These are phyloP conservation scores for Cichorium intybus DNA, from an alignment of 140 eudicot genomes.

Conservation along the genomic window DNA sequence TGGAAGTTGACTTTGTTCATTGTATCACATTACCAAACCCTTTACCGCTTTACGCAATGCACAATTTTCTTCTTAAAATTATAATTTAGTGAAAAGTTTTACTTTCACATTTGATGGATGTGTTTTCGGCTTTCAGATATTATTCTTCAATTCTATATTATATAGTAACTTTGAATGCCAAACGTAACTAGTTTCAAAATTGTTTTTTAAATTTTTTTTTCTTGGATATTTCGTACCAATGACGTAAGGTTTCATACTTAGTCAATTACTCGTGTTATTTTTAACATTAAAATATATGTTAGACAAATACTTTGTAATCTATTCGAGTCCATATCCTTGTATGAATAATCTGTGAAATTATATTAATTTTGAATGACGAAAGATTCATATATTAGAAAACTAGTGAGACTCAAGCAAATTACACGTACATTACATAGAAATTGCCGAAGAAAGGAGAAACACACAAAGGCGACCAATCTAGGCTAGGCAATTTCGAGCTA, in stretches of 20 bases:
- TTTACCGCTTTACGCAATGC: conserved; percentile 26
- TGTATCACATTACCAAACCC: conserved; percentile 22
- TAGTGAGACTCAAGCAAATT: too few relatives aligned
- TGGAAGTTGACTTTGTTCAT: conserved; percentile 16
- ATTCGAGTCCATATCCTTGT: too few relatives aligned
- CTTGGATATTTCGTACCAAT: not conserved
- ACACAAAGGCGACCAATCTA: too few relatives aligned
- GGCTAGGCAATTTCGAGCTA: too few relatives aligned
- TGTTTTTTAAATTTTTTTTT: not conserved
- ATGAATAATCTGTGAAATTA: too few relatives aligned
- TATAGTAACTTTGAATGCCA: not conserved
- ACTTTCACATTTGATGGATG: conserved; percentile 20
- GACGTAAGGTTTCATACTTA: not conserved
- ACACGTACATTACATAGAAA: too few relatives aligned
- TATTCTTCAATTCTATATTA: not conserved
- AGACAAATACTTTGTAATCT: too few relatives aligned
- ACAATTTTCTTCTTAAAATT: conserved; percentile 6
- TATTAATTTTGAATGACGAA: too few relatives aligned
- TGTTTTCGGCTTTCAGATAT: not conserved
- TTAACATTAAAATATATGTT: too few relatives aligned
- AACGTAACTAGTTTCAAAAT: not conserved
- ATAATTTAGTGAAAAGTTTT: not conserved
- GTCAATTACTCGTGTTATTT: not conserved
- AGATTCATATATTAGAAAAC: too few relatives aligned
- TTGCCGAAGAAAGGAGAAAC: too few relatives aligned